Percentiles rank a stretch among this genome's conserved stretches.
Conservation (phyloP, 2,329 filamentous ascomycete genomes). For the Claviceps maximensis region DNA sequence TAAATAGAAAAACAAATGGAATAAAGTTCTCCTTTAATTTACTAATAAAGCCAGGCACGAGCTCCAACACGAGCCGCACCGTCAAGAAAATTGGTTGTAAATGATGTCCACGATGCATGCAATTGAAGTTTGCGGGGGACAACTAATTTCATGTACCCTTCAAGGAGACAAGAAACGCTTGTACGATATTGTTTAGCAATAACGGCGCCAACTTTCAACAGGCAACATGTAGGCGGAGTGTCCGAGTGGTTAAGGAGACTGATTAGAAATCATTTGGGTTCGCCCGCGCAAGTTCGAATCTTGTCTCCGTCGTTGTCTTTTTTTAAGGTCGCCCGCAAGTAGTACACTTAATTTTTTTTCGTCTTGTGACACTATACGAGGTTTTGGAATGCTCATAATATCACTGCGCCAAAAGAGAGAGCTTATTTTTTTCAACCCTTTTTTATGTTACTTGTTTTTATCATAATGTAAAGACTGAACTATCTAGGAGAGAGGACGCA, state of each 20-base stretch:
- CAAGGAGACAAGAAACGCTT: neutral
- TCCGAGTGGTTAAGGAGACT: neutral
- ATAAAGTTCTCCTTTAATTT: neutral
- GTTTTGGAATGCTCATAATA: no score
- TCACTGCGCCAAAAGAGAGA: no score
- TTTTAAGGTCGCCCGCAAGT: no score
- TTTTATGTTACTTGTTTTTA: no score
- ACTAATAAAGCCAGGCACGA: neutral
- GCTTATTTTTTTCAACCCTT: no score
- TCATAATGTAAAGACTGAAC: no score
- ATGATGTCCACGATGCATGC: neutral
- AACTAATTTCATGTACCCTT: neutral
- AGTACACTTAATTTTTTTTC: no score
- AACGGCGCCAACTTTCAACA: neutral
- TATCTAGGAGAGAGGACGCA: no score
- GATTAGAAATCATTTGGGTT: conserved; percentile 1
- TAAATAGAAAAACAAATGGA: neutral
- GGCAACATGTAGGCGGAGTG: conserved; percentile 2
- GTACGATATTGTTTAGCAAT: neutral
- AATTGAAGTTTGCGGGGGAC: neutral
- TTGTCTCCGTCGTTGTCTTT: neutral
- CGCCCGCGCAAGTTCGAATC: neutral
- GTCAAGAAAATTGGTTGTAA: neutral
- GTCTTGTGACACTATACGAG: no score
- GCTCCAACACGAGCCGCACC: neutral